These are phyloP conservation scores for Pythium phragmitis DNA, from an alignment of 352 stramenopile species.

Conservation along the genomic window DNA sequence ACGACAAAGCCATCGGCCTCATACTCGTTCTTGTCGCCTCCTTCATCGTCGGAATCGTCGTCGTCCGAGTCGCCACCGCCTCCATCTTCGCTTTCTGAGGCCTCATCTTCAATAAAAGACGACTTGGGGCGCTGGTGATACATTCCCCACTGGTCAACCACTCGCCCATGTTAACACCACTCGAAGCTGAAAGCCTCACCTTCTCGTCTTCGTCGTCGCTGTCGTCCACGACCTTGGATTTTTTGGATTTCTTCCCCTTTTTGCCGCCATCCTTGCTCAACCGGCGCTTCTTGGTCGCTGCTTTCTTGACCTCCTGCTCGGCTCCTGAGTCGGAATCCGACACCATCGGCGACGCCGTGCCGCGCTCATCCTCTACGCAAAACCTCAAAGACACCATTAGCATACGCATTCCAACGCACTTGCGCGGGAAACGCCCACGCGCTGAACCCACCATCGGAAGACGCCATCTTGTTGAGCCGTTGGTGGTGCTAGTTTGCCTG, in stretches of 20 bases:
- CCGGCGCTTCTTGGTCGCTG: conserved; percentile 67
- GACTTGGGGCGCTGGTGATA: conserved; percentile 63
- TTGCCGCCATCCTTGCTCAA: conserved; percentile 50
- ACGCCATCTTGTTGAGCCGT: conserved; percentile 21
- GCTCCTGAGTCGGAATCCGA: conserved; percentile 83
- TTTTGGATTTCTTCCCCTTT: conserved; percentile 66
- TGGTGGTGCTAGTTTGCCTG: conserved; percentile 5
- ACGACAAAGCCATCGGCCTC: conserved; percentile 89
- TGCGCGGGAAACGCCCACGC: neutral
- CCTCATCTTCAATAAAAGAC: conserved; percentile 87
- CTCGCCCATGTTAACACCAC: neutral
- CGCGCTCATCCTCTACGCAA: conserved; percentile 62
- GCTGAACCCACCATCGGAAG: conserved; percentile 32
- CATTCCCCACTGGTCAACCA: neutral
- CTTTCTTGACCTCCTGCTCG: conserved; percentile 39
- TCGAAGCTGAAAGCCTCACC: conserved; percentile 23
- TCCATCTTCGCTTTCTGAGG: conserved; percentile 84
- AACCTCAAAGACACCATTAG: neutral
- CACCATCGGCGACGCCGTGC: conserved; percentile 70
- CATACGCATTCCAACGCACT: neutral
- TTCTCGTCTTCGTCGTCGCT: conserved; percentile 70
- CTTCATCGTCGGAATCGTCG: conserved; percentile 76
- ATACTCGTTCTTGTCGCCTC: conserved; percentile 87
- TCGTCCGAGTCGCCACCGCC: conserved; percentile 58
- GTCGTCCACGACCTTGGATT: conserved; percentile 47